Evolutionary conservation across 305 asterid genomes (phyloP).

Genomic region (Fraxinus velutina): DNA sequence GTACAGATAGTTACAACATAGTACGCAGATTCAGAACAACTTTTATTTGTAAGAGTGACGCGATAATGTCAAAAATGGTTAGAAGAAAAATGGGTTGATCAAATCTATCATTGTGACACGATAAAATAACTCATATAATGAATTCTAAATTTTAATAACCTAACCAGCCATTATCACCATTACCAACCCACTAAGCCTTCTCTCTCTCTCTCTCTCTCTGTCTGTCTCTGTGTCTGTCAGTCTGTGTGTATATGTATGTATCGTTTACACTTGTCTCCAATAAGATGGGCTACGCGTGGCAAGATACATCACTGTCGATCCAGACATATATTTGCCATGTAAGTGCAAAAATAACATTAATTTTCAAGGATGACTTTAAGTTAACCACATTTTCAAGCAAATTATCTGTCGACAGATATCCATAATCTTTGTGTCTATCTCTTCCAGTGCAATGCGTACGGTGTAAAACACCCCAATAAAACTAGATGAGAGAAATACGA

Average conservation of each 20-base stretch:
- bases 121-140: constrained; percentile 43
- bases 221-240: no score
- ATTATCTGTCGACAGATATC: constrained; percentile 33
- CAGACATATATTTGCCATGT: background rate
- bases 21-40: background rate
- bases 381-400: constrained; percentile 63
- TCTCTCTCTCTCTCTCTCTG: background rate
- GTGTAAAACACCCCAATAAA: background rate
- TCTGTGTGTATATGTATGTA: background rate
- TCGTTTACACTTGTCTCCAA: constrained; percentile 8
- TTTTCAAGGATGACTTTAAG: constrained; percentile 37
- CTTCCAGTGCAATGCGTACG: constrained; percentile 5
- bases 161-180: constrained; percentile 35
- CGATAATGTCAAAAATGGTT: background rate
- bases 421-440: background rate
- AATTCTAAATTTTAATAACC: background rate
- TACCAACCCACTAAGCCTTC: background rate
- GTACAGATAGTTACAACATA: background rate
- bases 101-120: background rate
- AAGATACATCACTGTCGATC: background rate
- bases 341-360: constrained; percentile 30
- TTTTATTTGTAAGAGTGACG: background rate
- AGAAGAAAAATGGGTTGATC: background rate
- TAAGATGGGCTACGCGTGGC: constrained; percentile 13
- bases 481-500: background rate